Percentiles rank a stretch among this genome's conserved stretches.
Conservation (phyloP, 1,284 basidiomycete species). For the Tilletia walkeri region DNA sequence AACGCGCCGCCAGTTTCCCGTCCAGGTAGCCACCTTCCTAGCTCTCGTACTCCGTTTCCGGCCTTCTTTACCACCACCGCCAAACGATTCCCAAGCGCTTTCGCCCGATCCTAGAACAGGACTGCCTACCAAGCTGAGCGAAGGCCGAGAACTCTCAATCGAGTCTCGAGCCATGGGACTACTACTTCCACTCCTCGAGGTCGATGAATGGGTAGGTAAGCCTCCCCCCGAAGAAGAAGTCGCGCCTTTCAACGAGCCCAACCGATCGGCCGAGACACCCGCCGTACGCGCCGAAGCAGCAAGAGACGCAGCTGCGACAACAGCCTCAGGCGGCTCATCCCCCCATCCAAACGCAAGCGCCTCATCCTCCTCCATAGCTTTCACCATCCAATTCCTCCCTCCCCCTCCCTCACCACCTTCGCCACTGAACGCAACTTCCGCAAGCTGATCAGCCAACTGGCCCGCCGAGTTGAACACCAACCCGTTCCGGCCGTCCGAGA, state of each 20-base stretch:
- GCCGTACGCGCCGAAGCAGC: background rate
- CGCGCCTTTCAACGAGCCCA: background rate
- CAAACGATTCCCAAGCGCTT: background rate
- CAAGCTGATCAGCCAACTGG: slow-evolving; percentile 71
- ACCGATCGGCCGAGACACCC: background rate
- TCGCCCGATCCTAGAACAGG: slow-evolving; percentile 22
- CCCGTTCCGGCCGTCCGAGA: slow-evolving; percentile 79
- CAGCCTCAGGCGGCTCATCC: slow-evolving; percentile 2
- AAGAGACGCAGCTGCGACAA: background rate
- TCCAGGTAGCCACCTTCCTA: slow-evolving; percentile 31
- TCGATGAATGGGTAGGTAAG: background rate
- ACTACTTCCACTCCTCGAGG: background rate
- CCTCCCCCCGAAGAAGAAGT: background rate
- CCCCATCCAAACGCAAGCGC: slow-evolving; percentile 12
- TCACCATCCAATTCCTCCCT: slow-evolving; percentile 24
- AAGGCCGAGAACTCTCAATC: background rate
- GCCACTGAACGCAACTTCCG: slow-evolving; percentile 46
- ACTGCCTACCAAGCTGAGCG: slow-evolving; percentile 33
- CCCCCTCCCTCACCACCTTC: background rate
- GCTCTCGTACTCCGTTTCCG: background rate
- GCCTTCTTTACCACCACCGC: background rate
- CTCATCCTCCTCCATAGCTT: slow-evolving; percentile 9
- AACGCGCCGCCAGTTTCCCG: slow-evolving; percentile 40
- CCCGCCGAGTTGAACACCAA: slow-evolving; percentile 70
- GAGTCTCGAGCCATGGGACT: background rate